Conservation (phyloP, 2,329 filamentous ascomycete species). For the Periconia sp. region DNA sequence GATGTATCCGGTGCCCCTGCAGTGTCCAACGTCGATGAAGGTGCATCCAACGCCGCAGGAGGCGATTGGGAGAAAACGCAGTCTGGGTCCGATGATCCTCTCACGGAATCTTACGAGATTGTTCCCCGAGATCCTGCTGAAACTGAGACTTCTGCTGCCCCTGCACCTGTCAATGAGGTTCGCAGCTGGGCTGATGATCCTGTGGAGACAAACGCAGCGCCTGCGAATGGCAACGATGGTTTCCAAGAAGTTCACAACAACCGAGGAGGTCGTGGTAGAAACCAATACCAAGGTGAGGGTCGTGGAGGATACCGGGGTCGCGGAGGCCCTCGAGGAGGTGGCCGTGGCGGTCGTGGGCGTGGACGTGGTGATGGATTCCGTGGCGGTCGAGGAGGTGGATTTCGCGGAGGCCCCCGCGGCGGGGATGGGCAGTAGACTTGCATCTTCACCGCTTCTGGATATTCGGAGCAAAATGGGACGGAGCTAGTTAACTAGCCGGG, state of each 20-base stretch:
- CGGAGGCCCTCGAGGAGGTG: constrained; percentile 41
- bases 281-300: constrained; percentile 45
- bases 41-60: constrained; percentile 59
- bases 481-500: constrained; percentile 2
- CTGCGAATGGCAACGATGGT: constrained; percentile 58
- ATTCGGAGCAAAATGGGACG: constrained; percentile 14
- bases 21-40: constrained; percentile 44
- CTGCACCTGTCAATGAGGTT: constrained; percentile 59
- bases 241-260: constrained; percentile 67
- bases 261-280: constrained; percentile 53
- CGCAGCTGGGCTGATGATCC: constrained; percentile 81
- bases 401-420: constrained; percentile 32
- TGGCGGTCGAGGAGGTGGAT: constrained; percentile 47
- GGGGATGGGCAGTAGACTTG: constrained; percentile 18
- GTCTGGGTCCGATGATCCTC: constrained; percentile 50
- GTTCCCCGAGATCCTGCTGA: constrained; percentile 73
- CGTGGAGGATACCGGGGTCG: constrained; percentile 57
- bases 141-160: constrained; percentile 65
- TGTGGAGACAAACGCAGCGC: constrained; percentile 27
- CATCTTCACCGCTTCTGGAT: constrained; percentile 4
- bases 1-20: constrained; percentile 35
- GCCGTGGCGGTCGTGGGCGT: constrained; percentile 44
- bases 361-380: constrained; percentile 46
- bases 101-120: constrained; percentile 73
- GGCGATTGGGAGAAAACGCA: constrained; percentile 64